Base-by-base conservation (phyloP, 116 monocot genomes). In the Zostera marina region DNA sequence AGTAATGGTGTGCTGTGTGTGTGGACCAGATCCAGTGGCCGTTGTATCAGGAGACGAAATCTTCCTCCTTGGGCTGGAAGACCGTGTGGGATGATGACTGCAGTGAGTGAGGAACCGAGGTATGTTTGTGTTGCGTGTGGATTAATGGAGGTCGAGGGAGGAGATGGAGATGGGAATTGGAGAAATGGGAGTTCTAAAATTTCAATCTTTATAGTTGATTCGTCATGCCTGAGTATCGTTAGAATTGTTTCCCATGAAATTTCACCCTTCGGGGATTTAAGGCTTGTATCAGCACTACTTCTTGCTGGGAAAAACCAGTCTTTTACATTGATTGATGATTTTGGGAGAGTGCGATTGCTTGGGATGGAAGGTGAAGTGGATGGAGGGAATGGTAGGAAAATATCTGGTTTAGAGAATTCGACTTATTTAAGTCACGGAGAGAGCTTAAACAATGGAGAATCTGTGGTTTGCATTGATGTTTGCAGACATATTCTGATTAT, bases 1-100 rank as follows among this genome's bases (percentile, higher is more conserved):
- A 20, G 71, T 26, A 75, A 79, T 20, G 81, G 77, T 13, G 80
- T 85, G 11, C 75, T 94, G 60, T 94, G 89, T 73, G 63, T 74
- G 32, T 94, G 88, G 85, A 68, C 64, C 60, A 52, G 63, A 11
- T 68, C 55, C 21, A 72, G 70, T 57, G 74, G 75, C 20, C 73
- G 73, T 14, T 85, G 94, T 63, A 68, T 71, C 14, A 71, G 77
- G 40, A 66, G 88, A 11, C 53, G 94, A 15, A 68, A 66, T 17
- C 65, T 88, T 12, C 88, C 89, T 0, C 73, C 79, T 0, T 88
- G 84, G 88, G 63, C 66, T 15, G 88, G 88, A 0, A 46, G 56
- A 5, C 84, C 88, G 0, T n/a, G n/a, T n/a, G 60, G 44, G 20
- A 48, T 60, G 9, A 3, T 83, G 13, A 63, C 66, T 2, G 43